Evolutionary conservation across 352 stramenopile species (phyloP), one percentile per base, ranked within the genome.

Genomic region (Elongisporangium anandrum): DNA sequence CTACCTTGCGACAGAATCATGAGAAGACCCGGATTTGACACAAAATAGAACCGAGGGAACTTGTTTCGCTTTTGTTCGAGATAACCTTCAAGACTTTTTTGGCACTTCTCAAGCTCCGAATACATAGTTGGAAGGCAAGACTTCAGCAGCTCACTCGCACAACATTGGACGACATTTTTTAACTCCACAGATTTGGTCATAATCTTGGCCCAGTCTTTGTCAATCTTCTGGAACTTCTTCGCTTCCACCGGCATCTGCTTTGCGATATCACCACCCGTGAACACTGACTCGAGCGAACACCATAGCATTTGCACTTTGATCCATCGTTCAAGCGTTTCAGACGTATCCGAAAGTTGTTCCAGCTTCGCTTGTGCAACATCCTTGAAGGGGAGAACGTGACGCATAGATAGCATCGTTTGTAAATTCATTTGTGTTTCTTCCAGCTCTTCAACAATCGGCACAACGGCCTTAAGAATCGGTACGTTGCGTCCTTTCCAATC

Each of bases 11-110:
- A 99, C 21, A 99, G 73, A 59, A 99, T 99, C 63, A 98, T 97
- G 24, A 99, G 78, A 39, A 99, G 70, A 53, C 96, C 96, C 2
- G 96, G 93, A 64, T 99, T 99, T 8, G 96, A 99, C 0, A 99
- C 96, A 61, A 99, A 99, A 75, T 99, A 99, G 81, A 99, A 99
- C 20, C 97, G 88, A 19, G 97, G 97, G 65, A 99, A 99, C 65
- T 98, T 98, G 75, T 98, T 98, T 52, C 97, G 91, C 68, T 99
- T 99, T 69, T 98, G 92, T 65, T 99, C 97, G 20, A 99, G 72
- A 75, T 99, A 99, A 0, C 95, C 97, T 66, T 99, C 94, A 2
- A 99, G 88, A 19, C 89, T 97, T 74, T 99, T 99, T 66, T 99
- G 96, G 63, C 96, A 99, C 64, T 98, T 99, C 67, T 99, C 97